Evolutionary conservation across 257 asterid genomes (phyloP).

Genomic region (Ocimum tenuiflorum): DNA sequence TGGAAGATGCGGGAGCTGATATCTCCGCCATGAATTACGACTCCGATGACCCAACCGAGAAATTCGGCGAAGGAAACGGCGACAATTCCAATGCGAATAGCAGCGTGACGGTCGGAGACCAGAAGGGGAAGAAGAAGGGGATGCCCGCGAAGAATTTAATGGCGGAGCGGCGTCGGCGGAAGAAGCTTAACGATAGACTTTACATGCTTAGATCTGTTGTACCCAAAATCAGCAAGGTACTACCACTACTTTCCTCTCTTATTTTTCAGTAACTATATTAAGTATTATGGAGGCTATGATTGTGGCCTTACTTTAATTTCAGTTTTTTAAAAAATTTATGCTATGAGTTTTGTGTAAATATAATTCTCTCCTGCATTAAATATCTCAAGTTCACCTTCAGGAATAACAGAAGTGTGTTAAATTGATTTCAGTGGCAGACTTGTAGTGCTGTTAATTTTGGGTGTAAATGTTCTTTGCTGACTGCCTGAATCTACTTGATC

Average conservation of each 20-base stretch:
- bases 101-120: slow-evolving; percentile 28
- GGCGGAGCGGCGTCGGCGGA: slow-evolving; percentile 76
- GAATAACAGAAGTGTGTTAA: background rate
- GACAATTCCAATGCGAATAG: slow-evolving; percentile 31
- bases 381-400: background rate
- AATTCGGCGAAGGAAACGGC: slow-evolving; percentile 25
- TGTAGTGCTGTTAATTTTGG: background rate
- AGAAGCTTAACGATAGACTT: slow-evolving; percentile 70
- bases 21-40: slow-evolving; percentile 34
- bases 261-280: background rate
- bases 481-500: no score
- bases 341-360: background rate
- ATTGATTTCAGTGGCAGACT: background rate
- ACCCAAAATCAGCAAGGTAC: slow-evolving; percentile 73
- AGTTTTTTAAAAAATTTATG: background rate
- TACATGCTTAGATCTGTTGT: slow-evolving; percentile 72
- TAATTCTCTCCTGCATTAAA: background rate
- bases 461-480: background rate
- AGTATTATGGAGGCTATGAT: background rate
- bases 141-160: slow-evolving; percentile 68
- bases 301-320: background rate
- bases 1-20: slow-evolving; percentile 29
- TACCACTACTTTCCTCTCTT: background rate
- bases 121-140: slow-evolving; percentile 47
- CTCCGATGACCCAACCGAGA: slow-evolving; percentile 37